Conservation (phyloP, 441 rosid species). For the Codiaeum variegatum region DNA sequence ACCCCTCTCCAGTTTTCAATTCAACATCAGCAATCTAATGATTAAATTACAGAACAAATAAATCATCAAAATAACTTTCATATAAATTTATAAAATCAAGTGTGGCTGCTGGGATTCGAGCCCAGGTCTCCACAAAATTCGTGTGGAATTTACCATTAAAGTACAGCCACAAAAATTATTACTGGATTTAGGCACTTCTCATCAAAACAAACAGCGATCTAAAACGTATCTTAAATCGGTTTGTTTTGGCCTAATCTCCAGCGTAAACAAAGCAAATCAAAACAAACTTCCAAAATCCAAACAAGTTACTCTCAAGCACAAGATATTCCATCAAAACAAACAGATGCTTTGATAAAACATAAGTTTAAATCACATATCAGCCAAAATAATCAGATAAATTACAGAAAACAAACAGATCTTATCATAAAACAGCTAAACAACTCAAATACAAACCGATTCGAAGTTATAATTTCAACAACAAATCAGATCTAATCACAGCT, state of each 20-base stretch:
- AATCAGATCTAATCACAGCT: neutral
- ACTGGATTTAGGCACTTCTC: neutral
- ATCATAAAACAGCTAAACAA: neutral
- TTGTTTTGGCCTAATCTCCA: neutral
- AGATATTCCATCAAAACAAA: neutral
- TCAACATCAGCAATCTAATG: neutral
- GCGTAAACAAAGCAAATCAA: too few species aligned
- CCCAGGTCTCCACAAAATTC: conserved; percentile 48
- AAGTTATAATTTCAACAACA: too few species aligned
- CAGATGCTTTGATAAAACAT: neutral
- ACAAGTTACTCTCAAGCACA: neutral
- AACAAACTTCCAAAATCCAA: too few species aligned
- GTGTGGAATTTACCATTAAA: conserved; percentile 29
- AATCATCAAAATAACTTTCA: neutral
- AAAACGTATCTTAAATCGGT: neutral
- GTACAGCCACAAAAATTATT: conserved; percentile 21
- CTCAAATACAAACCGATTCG: neutral
- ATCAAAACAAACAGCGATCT: neutral
- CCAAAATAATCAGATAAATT: neutral
- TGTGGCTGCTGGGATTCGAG: conserved; percentile 15
- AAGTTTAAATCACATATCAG: neutral
- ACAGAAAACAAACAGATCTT: neutral
- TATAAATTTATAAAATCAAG: neutral
- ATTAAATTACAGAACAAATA: neutral
- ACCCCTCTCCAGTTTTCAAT: neutral